These are phyloP conservation scores for Sugiyamaella chiloensis DNA, from an alignment of 805 yeast genomes.

Conservation along the genomic window DNA sequence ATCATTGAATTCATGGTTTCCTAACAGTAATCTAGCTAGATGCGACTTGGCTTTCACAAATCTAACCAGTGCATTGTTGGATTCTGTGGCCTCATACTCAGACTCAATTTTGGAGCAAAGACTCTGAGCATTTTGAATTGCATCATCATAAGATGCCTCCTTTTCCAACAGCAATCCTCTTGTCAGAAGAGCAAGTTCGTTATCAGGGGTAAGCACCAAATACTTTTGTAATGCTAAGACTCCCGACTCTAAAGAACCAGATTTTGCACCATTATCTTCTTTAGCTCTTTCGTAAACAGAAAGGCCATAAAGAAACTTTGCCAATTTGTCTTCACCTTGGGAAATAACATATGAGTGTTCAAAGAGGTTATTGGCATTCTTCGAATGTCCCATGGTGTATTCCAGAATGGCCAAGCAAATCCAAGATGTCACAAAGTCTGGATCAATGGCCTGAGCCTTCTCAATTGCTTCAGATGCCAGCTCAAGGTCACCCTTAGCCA, in stretches of 20 bases:
- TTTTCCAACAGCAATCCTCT: slow-evolving; percentile 53
- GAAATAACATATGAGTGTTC: slow-evolving; percentile 79
- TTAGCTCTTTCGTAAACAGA: slow-evolving; percentile 47
- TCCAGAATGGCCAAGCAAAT: slow-evolving; percentile 71
- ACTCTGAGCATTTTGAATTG: slow-evolving; percentile 45
- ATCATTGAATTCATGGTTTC: slow-evolving; percentile 48
- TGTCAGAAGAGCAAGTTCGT: slow-evolving; percentile 27
- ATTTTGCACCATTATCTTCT: not conserved
- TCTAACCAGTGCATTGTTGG: slow-evolving; percentile 42
- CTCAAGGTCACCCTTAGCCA: slow-evolving; percentile 62
- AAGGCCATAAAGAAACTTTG: slow-evolving; percentile 71
- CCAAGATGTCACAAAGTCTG: slow-evolving; percentile 77
- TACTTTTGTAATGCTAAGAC: slow-evolving; percentile 48
- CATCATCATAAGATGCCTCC: slow-evolving; percentile 57
- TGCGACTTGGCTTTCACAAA: slow-evolving; percentile 65
- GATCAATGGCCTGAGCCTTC: slow-evolving; percentile 77
- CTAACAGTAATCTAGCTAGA: slow-evolving; percentile 68
- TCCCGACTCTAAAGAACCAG: slow-evolving; percentile 23
- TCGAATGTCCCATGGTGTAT: slow-evolving; percentile 29
- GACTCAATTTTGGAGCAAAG: slow-evolving; percentile 51
- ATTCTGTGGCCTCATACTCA: slow-evolving; percentile 55
- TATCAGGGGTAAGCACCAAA: slow-evolving; percentile 42
- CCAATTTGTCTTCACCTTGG: slow-evolving; percentile 64
- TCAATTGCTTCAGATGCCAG: slow-evolving; percentile 71
- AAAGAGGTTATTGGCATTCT: slow-evolving; percentile 56